Conservation (phyloP, 1,139 yeast species). For the Arxiozyma slooffiae region DNA sequence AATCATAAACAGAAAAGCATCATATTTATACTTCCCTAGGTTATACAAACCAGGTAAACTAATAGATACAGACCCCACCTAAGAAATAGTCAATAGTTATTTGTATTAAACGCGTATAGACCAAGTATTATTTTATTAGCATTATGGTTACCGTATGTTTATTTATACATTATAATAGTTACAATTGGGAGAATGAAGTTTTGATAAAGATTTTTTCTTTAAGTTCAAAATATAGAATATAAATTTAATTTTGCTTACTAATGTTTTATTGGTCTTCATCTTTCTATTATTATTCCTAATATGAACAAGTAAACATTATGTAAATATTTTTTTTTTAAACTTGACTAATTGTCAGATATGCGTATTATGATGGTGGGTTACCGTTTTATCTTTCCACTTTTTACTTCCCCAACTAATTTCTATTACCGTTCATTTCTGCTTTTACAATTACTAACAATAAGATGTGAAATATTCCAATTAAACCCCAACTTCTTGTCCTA, state of each 20-base stretch:
- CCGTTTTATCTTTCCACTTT: neutral
- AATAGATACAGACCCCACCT: neutral
- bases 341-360: no score
- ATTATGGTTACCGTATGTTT: constrained; percentile 16
- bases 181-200: neutral
- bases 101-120: neutral
- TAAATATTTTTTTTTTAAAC: no score
- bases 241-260: neutral
- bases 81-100: no score
- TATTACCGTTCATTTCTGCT: neutral
- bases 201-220: no score
- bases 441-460: neutral
- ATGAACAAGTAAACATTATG: neutral
- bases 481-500: neutral
- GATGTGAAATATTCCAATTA: neutral
- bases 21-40: no score
- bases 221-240: neutral
- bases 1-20: neutral
- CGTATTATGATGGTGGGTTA: neutral
- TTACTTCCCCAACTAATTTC: neutral
- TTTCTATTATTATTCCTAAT: neutral
- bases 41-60: neutral
- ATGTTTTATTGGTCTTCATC: neutral
- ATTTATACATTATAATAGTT: neutral
- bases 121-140: neutral